Evolutionary conservation across 179 eudicot species (phyloP).

Genomic region (Gypsophila paniculata): DNA sequence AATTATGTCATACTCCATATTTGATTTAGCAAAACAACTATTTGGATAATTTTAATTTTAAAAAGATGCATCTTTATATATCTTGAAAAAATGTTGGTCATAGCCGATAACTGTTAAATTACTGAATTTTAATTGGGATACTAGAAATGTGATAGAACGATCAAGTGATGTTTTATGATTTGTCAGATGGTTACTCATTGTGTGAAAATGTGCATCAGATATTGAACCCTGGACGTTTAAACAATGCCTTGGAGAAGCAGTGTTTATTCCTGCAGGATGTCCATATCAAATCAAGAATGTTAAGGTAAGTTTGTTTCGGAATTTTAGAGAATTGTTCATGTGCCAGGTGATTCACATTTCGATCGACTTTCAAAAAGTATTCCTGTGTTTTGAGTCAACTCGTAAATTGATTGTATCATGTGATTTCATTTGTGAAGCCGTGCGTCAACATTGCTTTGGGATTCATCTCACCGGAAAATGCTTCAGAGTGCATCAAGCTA

Average conservation of each 20-base stretch:
- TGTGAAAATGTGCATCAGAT: conserved; percentile 35
- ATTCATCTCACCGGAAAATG: conserved; percentile 87
- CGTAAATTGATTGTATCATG: conserved; percentile 2
- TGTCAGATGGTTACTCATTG: conserved; percentile 2
- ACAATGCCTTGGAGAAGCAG: conserved; percentile 85
- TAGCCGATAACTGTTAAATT: no score
- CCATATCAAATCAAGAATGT: conserved; percentile 73
- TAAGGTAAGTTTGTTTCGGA: conserved; percentile 40
- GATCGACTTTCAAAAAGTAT: neutral
- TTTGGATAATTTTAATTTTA: no score
- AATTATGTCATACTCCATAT: neutral
- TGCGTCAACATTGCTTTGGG: conserved; percentile 63
- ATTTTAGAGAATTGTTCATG: neutral
- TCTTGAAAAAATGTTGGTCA: no score
- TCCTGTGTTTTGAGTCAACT: neutral
- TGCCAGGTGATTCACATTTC: neutral
- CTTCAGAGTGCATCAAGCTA: conserved; percentile 64
- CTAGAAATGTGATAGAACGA: neutral
- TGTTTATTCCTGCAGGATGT: conserved; percentile 93
- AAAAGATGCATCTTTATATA: no score
- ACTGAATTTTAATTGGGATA: no score
- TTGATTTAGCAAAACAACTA: neutral
- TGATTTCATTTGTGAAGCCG: conserved; percentile 36
- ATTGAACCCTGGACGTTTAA: conserved; percentile 92
- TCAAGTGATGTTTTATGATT: neutral